Evolutionary conservation across 2,329 filamentous ascomycete species (phyloP).

Genomic region (Hypoxylon rubiginosum): DNA sequence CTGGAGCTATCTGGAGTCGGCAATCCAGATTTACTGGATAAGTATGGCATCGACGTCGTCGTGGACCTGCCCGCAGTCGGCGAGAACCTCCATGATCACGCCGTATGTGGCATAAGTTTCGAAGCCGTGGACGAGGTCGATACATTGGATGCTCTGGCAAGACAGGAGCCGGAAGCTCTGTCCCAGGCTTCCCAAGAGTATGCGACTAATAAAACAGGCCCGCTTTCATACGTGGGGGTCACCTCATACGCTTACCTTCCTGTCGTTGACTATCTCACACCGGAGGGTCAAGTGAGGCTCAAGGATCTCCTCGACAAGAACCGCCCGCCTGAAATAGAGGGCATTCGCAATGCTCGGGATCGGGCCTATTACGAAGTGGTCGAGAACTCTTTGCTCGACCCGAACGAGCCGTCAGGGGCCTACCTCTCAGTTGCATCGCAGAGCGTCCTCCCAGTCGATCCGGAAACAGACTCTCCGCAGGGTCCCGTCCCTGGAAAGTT

Average conservation of each 20-base stretch:
- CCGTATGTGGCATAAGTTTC: slow-evolving; percentile 26
- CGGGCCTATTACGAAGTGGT: slow-evolving; percentile 30
- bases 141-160: slow-evolving; percentile 33
- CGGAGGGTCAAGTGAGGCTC: slow-evolving; percentile 13
- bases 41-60: slow-evolving; percentile 19
- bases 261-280: neutral
- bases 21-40: slow-evolving; percentile 26
- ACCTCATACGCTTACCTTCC: slow-evolving; percentile 42
- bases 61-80: slow-evolving; percentile 38
- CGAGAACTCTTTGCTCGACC: slow-evolving; percentile 31
- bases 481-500: neutral
- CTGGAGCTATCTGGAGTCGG: slow-evolving; percentile 57
- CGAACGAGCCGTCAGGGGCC: neutral
- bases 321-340: neutral
- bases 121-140: slow-evolving; percentile 31
- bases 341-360: neutral
- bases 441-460: neutral
- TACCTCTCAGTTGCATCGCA: neutral
- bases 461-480: neutral
- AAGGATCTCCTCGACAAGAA: slow-evolving; percentile 20
- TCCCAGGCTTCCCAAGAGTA: slow-evolving; percentile 35
- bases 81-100: slow-evolving; percentile 45
- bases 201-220: slow-evolving; percentile 19
- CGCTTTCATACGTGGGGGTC: slow-evolving; percentile 32
- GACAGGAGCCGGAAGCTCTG: slow-evolving; percentile 31